Conservation (phyloP, 768 basidiomycete genomes). For the Podaxis pistillaris region DNA sequence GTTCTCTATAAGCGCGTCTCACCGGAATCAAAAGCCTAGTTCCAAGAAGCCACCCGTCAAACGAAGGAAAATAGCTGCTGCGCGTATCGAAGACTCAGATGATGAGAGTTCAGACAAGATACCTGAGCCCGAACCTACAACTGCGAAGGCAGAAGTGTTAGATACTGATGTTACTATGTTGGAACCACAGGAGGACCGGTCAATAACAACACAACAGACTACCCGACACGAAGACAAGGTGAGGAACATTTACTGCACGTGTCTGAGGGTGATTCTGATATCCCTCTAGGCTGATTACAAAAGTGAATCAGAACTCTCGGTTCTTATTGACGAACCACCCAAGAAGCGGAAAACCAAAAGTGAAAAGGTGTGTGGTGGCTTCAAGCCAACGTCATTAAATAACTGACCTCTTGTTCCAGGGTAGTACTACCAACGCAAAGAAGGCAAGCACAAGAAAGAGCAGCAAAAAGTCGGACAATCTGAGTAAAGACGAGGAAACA, state of each 20-base stretch:
- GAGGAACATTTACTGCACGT: background rate
- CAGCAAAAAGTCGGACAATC: slow-evolving; percentile 31
- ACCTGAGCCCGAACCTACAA: background rate
- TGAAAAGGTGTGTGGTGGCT: slow-evolving; percentile 21
- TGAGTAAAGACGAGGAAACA: slow-evolving; percentile 66
- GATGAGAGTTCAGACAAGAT: background rate
- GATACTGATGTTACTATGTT: background rate
- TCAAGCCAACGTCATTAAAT: background rate
- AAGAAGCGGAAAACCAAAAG: slow-evolving; percentile 41
- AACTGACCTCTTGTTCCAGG: background rate
- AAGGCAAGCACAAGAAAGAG: slow-evolving; percentile 25
- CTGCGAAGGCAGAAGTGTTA: background rate
- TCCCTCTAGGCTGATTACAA: slow-evolving; percentile 22
- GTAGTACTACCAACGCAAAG: slow-evolving; percentile 20
- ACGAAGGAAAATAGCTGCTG: background rate
- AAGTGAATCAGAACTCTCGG: slow-evolving; percentile 62
- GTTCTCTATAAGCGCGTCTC: background rate
- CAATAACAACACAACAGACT: background rate
- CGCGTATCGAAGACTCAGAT: slow-evolving; percentile 3
- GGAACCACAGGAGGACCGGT: background rate
- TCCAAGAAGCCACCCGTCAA: background rate
- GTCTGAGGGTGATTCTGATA: background rate
- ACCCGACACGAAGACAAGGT: slow-evolving; percentile 11
- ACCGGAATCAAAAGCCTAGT: background rate
- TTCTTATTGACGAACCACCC: slow-evolving; percentile 56